Evolutionary conservation across 345 rosid species (phyloP).

Genomic region (Populus deltoides): DNA sequence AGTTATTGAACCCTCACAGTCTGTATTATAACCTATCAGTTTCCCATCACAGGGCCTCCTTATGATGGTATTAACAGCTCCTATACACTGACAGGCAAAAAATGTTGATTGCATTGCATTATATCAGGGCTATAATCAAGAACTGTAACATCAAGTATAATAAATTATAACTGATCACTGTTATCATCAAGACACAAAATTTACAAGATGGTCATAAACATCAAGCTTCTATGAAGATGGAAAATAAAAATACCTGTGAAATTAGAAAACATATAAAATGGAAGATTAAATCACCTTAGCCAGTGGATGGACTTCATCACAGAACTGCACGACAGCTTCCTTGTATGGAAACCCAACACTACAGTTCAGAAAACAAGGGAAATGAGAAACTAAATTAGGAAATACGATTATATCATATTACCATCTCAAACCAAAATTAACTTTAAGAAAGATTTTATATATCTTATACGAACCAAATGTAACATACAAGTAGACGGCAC

Average conservation of each 20-base stretch:
- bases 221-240: background rate
- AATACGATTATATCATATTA: too few relatives aligned
- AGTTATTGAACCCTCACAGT: slow-evolving; percentile 57
- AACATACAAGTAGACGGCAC: background rate
- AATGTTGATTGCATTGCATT: background rate
- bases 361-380: slow-evolving; percentile 4
- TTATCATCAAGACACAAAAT: background rate
- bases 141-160: background rate
- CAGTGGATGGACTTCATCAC: slow-evolving; percentile 52
- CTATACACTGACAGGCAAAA: slow-evolving; percentile 42
- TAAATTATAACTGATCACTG: background rate
- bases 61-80: slow-evolving; percentile 58
- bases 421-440: too few relatives aligned
- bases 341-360: slow-evolving; percentile 62
- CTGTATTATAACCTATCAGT: slow-evolving; percentile 52
- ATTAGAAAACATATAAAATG: slow-evolving; percentile 1
- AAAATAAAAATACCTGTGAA: too few relatives aligned
- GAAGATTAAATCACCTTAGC: slow-evolving; percentile 37
- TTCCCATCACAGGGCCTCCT: slow-evolving; percentile 52
- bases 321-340: slow-evolving; percentile 49
- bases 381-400: slow-evolving; percentile 3
- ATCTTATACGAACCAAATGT: background rate
- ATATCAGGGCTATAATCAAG: background rate
- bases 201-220: background rate
- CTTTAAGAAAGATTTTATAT: too few relatives aligned